Evolutionary conservation across 2,329 filamentous ascomycete genomes (phyloP), one percentile per base, ranked within the genome.

Genomic region (Dactylella cylindrospora): DNA sequence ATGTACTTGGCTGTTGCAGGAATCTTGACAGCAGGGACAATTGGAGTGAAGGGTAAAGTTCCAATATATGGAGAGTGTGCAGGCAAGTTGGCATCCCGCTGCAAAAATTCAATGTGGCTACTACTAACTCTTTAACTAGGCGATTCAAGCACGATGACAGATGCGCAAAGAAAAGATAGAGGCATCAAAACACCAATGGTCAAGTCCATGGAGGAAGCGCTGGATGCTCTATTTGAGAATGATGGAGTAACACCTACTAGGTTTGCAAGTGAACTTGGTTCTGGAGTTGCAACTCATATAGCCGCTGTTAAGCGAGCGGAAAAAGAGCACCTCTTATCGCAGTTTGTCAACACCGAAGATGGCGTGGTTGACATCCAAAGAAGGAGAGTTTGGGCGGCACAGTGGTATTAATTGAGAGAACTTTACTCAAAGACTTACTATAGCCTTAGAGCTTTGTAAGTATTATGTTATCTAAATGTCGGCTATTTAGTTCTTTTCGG

Each of bases 1-100:
- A 80, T 84, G 49, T 94, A 93, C 70, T 72, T 94, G 1, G 84
- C 80, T 0, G 71, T 86, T 13, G 77, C 79, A 0, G 82, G 81
- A 0, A 70, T 89, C 0, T 69, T 89, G 0, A 77, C 76, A 0
- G 80, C 80, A 0, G 86, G 86, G 0, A 72, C 79, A 0, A 64
- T 77, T 1, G 85, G 85, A 0, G 66, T 88, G 2, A 66, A 70
- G 1, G 71, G 74, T 0, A 70, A 72, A 1, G 72, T 75, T 50
- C 65, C 71, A 40, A 70, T 85, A 40, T 69, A 9, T 77, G 77
- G 73, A 70, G 74, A 25, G 83, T 87, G 67, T 82, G 81, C 64
- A 68, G 68, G 5, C 67, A 46, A 53, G 55, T 43, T 6, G 3
- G 3, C 7, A 23, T 19, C 9, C 3, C 3, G 29, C 23, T 20